phyloP scores from a whole-genome alignment of 2,329 filamentous ascomycete species.

The Phialocephala sp. region DNA sequence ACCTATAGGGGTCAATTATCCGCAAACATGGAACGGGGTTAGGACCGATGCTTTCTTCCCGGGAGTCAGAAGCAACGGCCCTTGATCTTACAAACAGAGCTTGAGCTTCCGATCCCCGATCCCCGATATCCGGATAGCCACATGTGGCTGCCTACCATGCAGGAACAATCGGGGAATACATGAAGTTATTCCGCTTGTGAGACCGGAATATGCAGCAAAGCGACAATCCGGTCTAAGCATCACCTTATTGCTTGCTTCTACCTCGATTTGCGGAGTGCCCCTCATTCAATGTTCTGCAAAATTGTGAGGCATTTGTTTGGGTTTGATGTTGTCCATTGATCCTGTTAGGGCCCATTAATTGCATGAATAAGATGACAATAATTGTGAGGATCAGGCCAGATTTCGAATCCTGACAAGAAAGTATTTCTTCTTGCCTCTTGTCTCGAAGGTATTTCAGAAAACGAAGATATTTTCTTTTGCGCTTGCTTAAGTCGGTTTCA shows the following conservation, averaged over 20 bases:
- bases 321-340: too few relatives aligned
- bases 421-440: too few relatives aligned
- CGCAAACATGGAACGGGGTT: too few relatives aligned
- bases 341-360: not conserved
- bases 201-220: constrained; percentile 8
- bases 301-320: too few relatives aligned
- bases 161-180: constrained; percentile 5
- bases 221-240: not conserved
- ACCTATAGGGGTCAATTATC: too few relatives aligned
- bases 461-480: too few relatives aligned
- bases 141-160: constrained; percentile 9
- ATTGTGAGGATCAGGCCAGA: not conserved
- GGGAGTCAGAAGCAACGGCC: not conserved
- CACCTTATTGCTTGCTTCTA: not conserved
- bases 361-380: not conserved
- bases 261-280: not conserved
- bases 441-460: too few relatives aligned
- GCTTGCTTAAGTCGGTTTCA: too few relatives aligned
- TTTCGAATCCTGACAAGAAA: too few relatives aligned
- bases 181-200: constrained; percentile 7
- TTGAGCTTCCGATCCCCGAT: not conserved
- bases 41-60: not conserved
- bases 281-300: not conserved
- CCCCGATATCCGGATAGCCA: constrained; percentile 1
- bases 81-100: not conserved